A percentile compares a stretch with the other conserved stretches of the same genome.
Conservation (phyloP, 441 rosid genomes). For the Euphorbia neoarborescens region DNA sequence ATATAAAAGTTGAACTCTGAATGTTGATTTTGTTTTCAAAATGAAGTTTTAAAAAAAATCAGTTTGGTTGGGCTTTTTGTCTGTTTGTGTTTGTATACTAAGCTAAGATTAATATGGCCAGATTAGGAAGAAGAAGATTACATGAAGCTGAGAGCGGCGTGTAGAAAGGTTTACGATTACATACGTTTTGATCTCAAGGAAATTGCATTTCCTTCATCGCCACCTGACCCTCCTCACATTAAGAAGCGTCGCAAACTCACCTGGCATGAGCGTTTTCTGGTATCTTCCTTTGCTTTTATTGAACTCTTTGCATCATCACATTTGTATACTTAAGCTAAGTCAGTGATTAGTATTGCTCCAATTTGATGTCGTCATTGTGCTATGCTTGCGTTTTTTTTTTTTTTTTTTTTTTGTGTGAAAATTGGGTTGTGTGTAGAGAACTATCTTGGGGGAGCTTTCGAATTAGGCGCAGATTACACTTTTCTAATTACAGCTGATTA, state of each 20-base stretch:
- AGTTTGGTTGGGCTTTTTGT: not conserved
- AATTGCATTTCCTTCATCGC: conserved; percentile 76
- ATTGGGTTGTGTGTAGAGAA: not conserved
- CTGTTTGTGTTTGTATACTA: too few species aligned
- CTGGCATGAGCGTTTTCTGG: conserved; percentile 64
- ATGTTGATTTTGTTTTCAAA: too few species aligned
- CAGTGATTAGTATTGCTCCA: not conserved
- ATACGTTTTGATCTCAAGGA: conserved; percentile 73
- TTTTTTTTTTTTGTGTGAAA: not conserved
- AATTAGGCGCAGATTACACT: not conserved
- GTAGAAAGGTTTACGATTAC: conserved; percentile 61
- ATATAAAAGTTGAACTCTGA: too few species aligned
- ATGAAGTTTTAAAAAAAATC: too few species aligned
- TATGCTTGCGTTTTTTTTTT: too few species aligned
- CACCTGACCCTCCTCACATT: conserved; percentile 84
- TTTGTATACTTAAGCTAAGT: not conserved
- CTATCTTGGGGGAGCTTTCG: not conserved
- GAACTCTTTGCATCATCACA: not conserved
- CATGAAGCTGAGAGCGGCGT: conserved; percentile 53
- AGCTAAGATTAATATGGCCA: too few species aligned
- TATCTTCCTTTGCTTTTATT: conserved; percentile 20
- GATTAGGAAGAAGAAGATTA: not conserved
- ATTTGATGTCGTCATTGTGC: conserved; percentile 4
- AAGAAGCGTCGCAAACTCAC: conserved; percentile 65
- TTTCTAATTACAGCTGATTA: not conserved